phyloP scores from a whole-genome alignment of 192 early-diverging fungal genomes.

The Podila verticillata region DNA sequence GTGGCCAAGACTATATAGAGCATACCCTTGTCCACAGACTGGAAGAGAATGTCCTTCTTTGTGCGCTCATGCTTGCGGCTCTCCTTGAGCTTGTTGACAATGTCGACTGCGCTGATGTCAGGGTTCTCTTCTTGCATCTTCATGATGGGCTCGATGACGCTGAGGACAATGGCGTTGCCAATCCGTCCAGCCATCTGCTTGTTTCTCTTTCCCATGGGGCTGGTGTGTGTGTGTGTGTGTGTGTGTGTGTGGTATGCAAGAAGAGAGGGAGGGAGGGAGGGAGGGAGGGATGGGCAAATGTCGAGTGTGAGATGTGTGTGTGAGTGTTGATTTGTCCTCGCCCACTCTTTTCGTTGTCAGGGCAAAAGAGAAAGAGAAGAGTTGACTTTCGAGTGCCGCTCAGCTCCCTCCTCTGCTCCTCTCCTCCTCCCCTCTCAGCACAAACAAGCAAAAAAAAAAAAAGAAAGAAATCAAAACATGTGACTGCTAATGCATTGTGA shows the following conservation, averaged over 20 bases:
- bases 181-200: constrained; percentile 37
- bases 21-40: constrained; percentile 41
- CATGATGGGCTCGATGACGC: constrained; percentile 52
- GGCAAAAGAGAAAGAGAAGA: background rate
- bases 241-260: too few relatives aligned
- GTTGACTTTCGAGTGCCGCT: too few relatives aligned
- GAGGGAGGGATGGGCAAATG: background rate
- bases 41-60: constrained; percentile 36
- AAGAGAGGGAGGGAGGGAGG: too few relatives aligned
- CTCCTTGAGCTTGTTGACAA: constrained; percentile 37
- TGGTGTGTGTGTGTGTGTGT: background rate
- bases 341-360: background rate
- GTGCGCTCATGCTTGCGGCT: constrained; percentile 27
- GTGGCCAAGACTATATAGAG: background rate
- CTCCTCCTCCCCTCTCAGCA: too few relatives aligned
- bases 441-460: too few relatives aligned
- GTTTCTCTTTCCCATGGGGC: constrained; percentile 41
- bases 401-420: too few relatives aligned
- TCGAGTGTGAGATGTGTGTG: too few relatives aligned
- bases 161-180: constrained; percentile 45
- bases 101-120: constrained; percentile 36
- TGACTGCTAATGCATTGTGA: background rate
- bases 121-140: constrained; percentile 53
- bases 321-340: background rate
- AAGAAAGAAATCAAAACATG: background rate